Base-by-base conservation (phyloP, 805 yeast species). In the Komagataella mondaviorum region DNA sequence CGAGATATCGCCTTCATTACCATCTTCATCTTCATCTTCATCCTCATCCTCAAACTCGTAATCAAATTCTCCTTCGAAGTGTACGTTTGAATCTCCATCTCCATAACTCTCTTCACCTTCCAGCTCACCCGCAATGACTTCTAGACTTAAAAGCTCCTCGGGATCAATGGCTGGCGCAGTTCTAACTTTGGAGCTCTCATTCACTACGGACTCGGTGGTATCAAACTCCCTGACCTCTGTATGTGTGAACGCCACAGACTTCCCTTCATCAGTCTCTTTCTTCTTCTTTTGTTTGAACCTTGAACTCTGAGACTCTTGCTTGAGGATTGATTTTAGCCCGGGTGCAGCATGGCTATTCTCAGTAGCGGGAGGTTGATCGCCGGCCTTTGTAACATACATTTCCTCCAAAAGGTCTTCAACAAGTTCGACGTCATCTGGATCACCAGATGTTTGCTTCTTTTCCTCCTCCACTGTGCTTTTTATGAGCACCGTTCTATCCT, bases 91-190 rank as follows among this genome's bases (percentile, higher is more conserved):
- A 4, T 61, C 67, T 43, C 57, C 58, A 17, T 59, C 60, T 1
- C 54, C 60, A 1, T 57, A 63, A n/a, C 59, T 55, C 8, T 56
- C 65, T 6, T 57, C 65, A 4, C 62, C 68, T 23, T 64, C 68
- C 12, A 74, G 56, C 10, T 76, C 77, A 49, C 73, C 78, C 0
- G 83, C 81, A 2, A 79, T 64, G 22, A 80, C 49, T 54, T 80
- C 85, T 14, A 81, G 61, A 51, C 79, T 78, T 1, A 77, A 59
- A 6, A 79, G 57, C 53, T 79, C 82, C 3, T 72, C 71, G 4
- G 66, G 65, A 50, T 70, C 73, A 47, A 74, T 65, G 0, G 70
- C 65, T 1, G 62, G 20, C 6, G 20, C 23, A 7, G 20, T 17
- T 12, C n/a, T 18, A 8, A 14, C 23, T 8, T 44, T 18, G 14